Conservation (phyloP, 345 rosid species). For the Litchi chinensis region DNA sequence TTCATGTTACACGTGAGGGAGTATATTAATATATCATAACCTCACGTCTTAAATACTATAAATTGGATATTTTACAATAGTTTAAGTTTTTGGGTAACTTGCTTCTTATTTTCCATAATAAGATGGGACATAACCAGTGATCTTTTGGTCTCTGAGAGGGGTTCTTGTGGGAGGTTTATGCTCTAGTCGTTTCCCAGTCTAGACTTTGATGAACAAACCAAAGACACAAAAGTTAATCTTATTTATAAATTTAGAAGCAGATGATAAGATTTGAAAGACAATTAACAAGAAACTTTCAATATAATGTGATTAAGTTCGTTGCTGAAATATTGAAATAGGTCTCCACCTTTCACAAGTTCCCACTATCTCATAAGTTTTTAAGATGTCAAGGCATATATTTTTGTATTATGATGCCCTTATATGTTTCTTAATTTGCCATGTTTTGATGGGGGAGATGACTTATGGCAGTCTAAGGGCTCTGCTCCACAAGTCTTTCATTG, state of each 20-base stretch:
- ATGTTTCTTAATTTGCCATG: constrained; percentile 2
- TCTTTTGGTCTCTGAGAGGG: background rate
- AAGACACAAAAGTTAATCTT: background rate
- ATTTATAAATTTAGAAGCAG: background rate
- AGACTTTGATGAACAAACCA: background rate
- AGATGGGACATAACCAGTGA: background rate
- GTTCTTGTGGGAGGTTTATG: background rate
- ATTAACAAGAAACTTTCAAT: background rate
- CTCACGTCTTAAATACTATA: too few relatives aligned
- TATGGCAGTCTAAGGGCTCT: constrained; percentile 59
- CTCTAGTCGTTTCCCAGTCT: background rate
- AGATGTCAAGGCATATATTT: constrained; percentile 9
- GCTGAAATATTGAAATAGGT: constrained; percentile 1
- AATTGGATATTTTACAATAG: too few relatives aligned
- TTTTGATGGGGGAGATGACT: constrained; percentile 9
- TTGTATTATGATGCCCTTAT: constrained; percentile 1
- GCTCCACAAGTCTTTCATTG: constrained; percentile 43
- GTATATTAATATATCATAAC: too few relatives aligned
- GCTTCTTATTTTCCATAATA: background rate
- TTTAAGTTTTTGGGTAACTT: background rate
- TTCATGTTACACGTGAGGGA: too few relatives aligned
- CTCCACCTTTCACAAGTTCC: background rate
- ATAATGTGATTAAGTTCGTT: background rate
- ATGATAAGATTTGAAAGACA: background rate
- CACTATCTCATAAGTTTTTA: background rate